Evolutionary conservation across 2,329 filamentous ascomycete species (phyloP).

Genomic region (Neurospora crassa): DNA sequence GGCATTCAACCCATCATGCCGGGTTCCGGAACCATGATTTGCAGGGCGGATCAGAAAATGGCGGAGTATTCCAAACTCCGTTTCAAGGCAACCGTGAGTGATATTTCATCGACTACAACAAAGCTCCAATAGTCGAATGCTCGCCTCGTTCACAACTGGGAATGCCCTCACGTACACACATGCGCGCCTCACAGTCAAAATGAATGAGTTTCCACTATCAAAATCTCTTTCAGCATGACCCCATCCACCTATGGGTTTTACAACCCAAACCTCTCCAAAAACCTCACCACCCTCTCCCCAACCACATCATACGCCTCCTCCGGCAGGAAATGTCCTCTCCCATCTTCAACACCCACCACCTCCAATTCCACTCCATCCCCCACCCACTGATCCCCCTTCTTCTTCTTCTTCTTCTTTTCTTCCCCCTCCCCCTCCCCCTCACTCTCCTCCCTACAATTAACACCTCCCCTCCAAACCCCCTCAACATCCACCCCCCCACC

Average conservation of each 20-base stretch:
- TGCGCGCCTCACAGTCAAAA: neutral
- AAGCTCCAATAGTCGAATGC: neutral
- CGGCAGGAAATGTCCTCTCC: constrained; percentile 17
- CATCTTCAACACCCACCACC: constrained; percentile 10
- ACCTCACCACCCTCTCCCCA: constrained; percentile 6
- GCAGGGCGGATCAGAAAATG: neutral
- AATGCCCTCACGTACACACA: neutral
- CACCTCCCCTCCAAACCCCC: constrained; percentile 27
- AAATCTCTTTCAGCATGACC: neutral
- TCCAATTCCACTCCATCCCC: constrained; percentile 17
- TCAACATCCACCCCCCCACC: constrained; percentile 33
- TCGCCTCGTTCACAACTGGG: neutral
- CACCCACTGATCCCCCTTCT: constrained; percentile 26
- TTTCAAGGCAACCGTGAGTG: neutral
- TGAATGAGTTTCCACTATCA: too few relatives aligned
- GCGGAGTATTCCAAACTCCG: neutral
- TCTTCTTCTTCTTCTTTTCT: too few relatives aligned
- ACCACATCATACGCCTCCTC: constrained; percentile 18
- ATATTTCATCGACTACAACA: neutral
- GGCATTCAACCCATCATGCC: neutral
- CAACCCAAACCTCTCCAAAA: constrained; percentile 2
- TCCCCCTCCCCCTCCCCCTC: neutral
- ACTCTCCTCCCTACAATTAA: neutral
- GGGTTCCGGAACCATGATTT: neutral
- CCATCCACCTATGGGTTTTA: neutral